Conservation (phyloP, 1,284 basidiomycete species). For the Sporisorium iseilematis-ciliati region DNA sequence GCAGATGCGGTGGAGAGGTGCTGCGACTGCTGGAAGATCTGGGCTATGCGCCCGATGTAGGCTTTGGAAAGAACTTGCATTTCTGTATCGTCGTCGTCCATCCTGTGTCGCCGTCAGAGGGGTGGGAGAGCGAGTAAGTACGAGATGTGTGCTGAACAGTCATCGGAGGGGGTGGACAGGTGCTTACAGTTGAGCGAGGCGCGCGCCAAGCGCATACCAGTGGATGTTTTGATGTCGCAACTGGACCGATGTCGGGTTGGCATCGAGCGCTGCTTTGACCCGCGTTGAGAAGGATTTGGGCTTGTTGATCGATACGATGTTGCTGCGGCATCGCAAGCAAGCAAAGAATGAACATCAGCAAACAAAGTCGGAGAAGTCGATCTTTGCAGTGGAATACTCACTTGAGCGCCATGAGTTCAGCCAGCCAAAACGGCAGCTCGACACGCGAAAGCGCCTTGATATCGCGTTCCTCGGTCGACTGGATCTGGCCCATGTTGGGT, state of each 20-base stretch:
- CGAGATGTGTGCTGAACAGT: too few species aligned
- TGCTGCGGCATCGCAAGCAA: slow-evolving; percentile 22
- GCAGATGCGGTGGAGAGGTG: slow-evolving; percentile 45
- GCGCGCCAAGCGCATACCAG: slow-evolving; percentile 66
- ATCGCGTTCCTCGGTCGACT: slow-evolving; percentile 55
- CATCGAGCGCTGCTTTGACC: slow-evolving; percentile 65
- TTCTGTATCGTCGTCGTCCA: slow-evolving; percentile 58
- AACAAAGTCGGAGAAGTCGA: background rate
- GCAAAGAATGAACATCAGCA: too few species aligned
- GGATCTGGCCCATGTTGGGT: slow-evolving; percentile 65
- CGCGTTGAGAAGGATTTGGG: slow-evolving; percentile 60
- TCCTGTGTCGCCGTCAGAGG: slow-evolving; percentile 19
- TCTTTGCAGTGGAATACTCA: slow-evolving; percentile 14
- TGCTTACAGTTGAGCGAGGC: slow-evolving; percentile 61
- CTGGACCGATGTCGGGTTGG: slow-evolving; percentile 59
- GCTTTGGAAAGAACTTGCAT: slow-evolving; percentile 59
- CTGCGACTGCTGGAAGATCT: slow-evolving; percentile 63
- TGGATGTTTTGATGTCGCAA: slow-evolving; percentile 58
- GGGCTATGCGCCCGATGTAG: slow-evolving; percentile 56
- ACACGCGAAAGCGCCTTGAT: slow-evolving; percentile 60
- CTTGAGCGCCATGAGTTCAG: slow-evolving; percentile 64
- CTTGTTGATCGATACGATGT: slow-evolving; percentile 61
- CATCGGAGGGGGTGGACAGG: background rate
- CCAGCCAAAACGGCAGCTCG: slow-evolving; percentile 68
- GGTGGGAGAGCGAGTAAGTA: background rate